Percentiles rank a stretch among this genome's conserved stretches.
Evolutionary conservation across 768 basidiomycete genomes (phyloP).

Genomic region (Symmetrospora coprosmae): DNA sequence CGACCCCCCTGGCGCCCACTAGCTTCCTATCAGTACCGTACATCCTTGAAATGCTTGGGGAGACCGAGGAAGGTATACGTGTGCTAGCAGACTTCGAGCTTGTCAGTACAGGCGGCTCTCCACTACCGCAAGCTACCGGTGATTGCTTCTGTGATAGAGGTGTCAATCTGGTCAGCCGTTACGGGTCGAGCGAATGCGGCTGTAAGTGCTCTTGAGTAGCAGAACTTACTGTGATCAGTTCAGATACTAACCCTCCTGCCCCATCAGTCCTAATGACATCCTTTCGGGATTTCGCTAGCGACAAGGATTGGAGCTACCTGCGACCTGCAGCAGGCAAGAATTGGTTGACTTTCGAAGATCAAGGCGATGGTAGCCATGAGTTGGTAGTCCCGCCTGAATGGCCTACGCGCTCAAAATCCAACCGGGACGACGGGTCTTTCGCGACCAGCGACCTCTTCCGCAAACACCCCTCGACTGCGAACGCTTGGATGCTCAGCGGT

Average conservation of each 20-base stretch:
- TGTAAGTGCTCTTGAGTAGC: background rate
- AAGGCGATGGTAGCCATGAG: slow-evolving; percentile 56
- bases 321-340: slow-evolving; percentile 52
- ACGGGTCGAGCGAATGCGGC: slow-evolving; percentile 42
- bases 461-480: slow-evolving; percentile 40
- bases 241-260: background rate
- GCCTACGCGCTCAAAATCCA: slow-evolving; percentile 41
- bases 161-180: slow-evolving; percentile 44
- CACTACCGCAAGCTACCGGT: slow-evolving; percentile 47
- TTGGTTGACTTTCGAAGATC: slow-evolving; percentile 70
- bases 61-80: slow-evolving; percentile 42
- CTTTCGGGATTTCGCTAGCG: slow-evolving; percentile 42
- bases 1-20: slow-evolving; percentile 31
- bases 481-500: slow-evolving; percentile 45
- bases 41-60: slow-evolving; percentile 43
- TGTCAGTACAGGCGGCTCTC: slow-evolving; percentile 46
- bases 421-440: slow-evolving; percentile 46
- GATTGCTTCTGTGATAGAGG: slow-evolving; percentile 44
- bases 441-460: slow-evolving; percentile 48
- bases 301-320: slow-evolving; percentile 50
- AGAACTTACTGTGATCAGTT: background rate
- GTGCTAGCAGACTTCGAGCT: slow-evolving; percentile 42
- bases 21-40: slow-evolving; percentile 37
- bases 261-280: slow-evolving; percentile 41
- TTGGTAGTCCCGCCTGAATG: slow-evolving; percentile 46